Percentiles rank a stretch among this genome's conserved stretches.
Evolutionary conservation across 2,329 filamentous ascomycete genomes (phyloP).

Genomic region (Periconia sp.): DNA sequence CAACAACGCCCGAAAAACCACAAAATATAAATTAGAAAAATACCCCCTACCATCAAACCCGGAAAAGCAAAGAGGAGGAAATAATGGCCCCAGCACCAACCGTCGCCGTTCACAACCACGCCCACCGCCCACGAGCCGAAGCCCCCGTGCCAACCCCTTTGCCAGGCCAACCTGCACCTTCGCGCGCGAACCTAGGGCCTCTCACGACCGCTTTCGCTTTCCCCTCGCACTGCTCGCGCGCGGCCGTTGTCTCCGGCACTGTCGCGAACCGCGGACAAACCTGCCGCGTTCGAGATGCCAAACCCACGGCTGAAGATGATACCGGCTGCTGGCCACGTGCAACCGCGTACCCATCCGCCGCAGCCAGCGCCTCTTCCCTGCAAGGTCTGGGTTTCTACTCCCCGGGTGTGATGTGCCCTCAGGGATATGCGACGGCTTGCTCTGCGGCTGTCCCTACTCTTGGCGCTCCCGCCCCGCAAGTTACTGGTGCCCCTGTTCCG

Average conservation of each 20-base stretch:
- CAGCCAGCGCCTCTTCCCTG: neutral
- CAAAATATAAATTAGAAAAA: too few relatives aligned
- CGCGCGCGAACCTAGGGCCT: slow-evolving; percentile 15
- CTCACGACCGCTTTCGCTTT: slow-evolving; percentile 20
- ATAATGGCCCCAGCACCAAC: neutral
- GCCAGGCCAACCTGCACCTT: neutral
- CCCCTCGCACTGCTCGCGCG: slow-evolving; percentile 16
- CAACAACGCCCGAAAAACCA: too few relatives aligned
- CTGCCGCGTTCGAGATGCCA: slow-evolving; percentile 10
- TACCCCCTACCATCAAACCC: too few relatives aligned
- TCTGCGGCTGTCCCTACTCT: slow-evolving; percentile 7
- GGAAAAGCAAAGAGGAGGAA: neutral
- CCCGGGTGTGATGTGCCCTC: slow-evolving; percentile 20
- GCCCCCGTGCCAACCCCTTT: neutral
- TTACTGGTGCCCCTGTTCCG: neutral
- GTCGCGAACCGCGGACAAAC: slow-evolving; percentile 14
- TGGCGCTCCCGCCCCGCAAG: slow-evolving; percentile 2
- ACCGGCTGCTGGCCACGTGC: slow-evolving; percentile 20
- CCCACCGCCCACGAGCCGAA: neutral
- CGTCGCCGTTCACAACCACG: neutral
- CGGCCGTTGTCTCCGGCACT: slow-evolving; percentile 12
- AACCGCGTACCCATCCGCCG: slow-evolving; percentile 5
- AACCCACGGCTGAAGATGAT: slow-evolving; percentile 12
- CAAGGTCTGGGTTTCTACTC: slow-evolving; percentile 23
- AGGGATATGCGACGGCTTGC: slow-evolving; percentile 19